Evolutionary conservation across 345 rosid species (phyloP).

Genomic region (Hirschfeldia incana): DNA sequence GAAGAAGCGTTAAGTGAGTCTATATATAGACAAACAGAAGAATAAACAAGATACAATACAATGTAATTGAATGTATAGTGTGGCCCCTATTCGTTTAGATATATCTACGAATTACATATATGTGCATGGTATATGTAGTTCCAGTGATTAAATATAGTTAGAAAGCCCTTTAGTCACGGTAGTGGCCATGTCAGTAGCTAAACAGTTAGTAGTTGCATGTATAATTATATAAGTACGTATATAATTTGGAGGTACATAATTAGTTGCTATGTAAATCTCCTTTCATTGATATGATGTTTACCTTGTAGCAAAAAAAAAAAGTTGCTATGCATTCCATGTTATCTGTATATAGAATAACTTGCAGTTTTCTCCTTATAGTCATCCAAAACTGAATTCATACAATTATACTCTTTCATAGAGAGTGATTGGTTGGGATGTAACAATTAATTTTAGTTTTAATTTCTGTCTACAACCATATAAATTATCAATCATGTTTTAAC

Average conservation of each 20-base stretch:
- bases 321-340: neutral
- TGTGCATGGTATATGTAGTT: slow-evolving; percentile 6
- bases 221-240: neutral
- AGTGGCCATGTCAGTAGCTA: slow-evolving; percentile 25
- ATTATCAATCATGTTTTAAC: no score
- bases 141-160: slow-evolving; percentile 2
- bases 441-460: no score
- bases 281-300: no score
- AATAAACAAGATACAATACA: slow-evolving; percentile 9
- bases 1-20: slow-evolving; percentile 22
- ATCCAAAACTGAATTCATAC: neutral
- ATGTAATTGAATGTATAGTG: neutral
- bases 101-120: neutral
- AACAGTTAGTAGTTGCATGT: slow-evolving; percentile 1
- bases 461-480: no score
- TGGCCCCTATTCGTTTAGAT: slow-evolving; percentile 13
- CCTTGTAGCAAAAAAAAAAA: neutral
- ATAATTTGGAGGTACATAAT: slow-evolving; percentile 9
- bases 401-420: neutral
- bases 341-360: neutral
- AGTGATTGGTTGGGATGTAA: no score
- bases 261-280: neutral
- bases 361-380: neutral
- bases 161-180: neutral
- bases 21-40: slow-evolving; percentile 26